phyloP scores from a whole-genome alignment of 2,329 filamentous ascomycete genomes.

The Cladosporium sp. region DNA sequence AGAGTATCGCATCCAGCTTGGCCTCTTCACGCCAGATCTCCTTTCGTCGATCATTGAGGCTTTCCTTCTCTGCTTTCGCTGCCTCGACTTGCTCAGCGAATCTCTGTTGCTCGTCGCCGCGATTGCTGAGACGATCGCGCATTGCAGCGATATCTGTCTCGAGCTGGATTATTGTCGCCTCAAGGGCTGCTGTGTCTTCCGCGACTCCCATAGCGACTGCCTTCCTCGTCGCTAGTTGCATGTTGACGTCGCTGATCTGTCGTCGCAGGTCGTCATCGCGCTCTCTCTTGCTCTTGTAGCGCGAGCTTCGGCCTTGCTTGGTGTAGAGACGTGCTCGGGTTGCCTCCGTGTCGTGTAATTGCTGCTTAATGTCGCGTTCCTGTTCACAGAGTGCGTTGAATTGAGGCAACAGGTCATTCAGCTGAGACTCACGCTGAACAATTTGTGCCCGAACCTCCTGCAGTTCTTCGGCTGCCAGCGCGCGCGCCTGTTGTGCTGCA shows the following conservation, averaged over 20 bases:
- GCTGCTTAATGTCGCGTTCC: constrained; percentile 65
- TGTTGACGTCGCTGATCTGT: constrained; percentile 76
- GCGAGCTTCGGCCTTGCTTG: constrained; percentile 84
- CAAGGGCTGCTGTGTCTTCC: constrained; percentile 72
- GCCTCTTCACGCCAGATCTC: constrained; percentile 84
- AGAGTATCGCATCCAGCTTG: constrained; percentile 72
- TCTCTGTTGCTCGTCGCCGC: constrained; percentile 67
- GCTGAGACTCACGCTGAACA: constrained; percentile 67
- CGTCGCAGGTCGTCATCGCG: constrained; percentile 77
- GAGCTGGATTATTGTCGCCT: constrained; percentile 65
- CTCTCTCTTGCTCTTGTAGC: constrained; percentile 83
- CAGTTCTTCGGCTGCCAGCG: constrained; percentile 67
- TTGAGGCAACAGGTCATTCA: constrained; percentile 69
- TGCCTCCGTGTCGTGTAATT: constrained; percentile 72
- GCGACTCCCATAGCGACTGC: constrained; percentile 78
- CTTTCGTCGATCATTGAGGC: constrained; percentile 80
- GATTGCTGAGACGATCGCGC: constrained; percentile 70
- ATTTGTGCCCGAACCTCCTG: constrained; percentile 71
- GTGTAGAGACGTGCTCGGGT: constrained; percentile 75
- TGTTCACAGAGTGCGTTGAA: constrained; percentile 70
- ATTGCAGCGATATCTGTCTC: constrained; percentile 69
- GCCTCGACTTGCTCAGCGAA: constrained; percentile 70
- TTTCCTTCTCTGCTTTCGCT: constrained; percentile 74
- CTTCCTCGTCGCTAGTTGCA: constrained; percentile 73
- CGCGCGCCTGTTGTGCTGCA: constrained; percentile 67